Base-by-base conservation (phyloP, 2,329 filamentous ascomycete species). In the Epichloe amarillans region DNA sequence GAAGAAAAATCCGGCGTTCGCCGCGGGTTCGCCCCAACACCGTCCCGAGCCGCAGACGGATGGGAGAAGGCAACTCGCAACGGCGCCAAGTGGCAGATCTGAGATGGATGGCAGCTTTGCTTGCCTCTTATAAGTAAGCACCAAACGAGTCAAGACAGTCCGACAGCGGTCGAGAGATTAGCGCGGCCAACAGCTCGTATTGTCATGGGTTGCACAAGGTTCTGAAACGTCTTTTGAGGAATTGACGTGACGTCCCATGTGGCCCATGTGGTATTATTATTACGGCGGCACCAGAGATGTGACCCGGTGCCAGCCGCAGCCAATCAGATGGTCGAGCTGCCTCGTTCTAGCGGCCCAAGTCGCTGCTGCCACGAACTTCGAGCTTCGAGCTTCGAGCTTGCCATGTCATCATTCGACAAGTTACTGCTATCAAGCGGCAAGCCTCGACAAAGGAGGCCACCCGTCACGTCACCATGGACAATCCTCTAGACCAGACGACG, bases 401-500 rank as follows among this genome's bases (percentile, higher is more conserved):
- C 5, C 23, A 23, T 23, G 5, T 23, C 2, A 26, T 26, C 23
- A 26, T 23, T 23, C 23, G 5, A 23, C 19, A 37, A 43, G 7
- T 21, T 15, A 19, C 42, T 19, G n/a, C 11, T 8, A 33, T 49
- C 36, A 38, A n/a, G 37, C 11, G 30, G 30, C 30, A 10, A 7
- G 15, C n/a, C 11, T 46, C 33, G 33, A 35, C 33, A 46, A 15
- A 15, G 5, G 37, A 23, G 23, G 10, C 40, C 14, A 15, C 12
- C 12, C 19, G 15, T 26, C 2, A 19, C 38, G 15, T 26, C 47
- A 46, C 11, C 51, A 68, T 67, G 64, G 60, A 64, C 40, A 61
- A 57, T 54, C 63, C 67, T 7, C 64, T 78, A 23, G 75, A 80
- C 59, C 67, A 73, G 50, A 78, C 75, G 4, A 73, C 76, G 1